A percentile compares a stretch with the other conserved stretches of the same genome.
These are phyloP conservation scores for Cicer cuneatum DNA, from an alignment of 306 rosid genomes.

Conservation along the genomic window DNA sequence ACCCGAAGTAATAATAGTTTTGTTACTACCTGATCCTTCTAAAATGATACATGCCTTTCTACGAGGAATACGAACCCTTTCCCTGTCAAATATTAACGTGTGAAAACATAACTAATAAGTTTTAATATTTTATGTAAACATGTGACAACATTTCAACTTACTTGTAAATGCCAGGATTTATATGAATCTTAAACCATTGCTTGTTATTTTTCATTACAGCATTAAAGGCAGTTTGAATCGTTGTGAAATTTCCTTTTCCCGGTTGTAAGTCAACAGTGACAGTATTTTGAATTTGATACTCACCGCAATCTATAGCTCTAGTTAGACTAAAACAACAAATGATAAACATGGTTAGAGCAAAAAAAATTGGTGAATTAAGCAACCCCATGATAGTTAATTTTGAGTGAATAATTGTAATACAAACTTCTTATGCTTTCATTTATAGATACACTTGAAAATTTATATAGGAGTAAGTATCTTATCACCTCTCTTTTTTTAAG, in stretches of 20 bases:
- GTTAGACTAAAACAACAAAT: not conserved
- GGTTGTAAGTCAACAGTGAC: not conserved
- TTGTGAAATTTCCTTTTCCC: not conserved
- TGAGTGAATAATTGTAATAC: not conserved
- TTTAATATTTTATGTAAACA: not conserved
- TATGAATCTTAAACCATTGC: constrained; percentile 45
- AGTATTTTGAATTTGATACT: not conserved
- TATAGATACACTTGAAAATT: not conserved
- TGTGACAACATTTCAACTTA: constrained; percentile 18
- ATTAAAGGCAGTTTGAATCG: constrained; percentile 41
- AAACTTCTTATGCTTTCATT: not conserved
- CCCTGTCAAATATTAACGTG: not conserved
- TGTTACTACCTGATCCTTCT: not conserved
- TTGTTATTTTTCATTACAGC: constrained; percentile 28
- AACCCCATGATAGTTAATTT: not conserved
- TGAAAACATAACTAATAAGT: not conserved
- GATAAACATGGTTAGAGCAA: not conserved
- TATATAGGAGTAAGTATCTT: not conserved
- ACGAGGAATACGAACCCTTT: not conserved
- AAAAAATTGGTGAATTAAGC: not conserved
- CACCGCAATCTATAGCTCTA: not conserved
- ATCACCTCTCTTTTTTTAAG: too few species aligned
- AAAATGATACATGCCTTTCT: not conserved
- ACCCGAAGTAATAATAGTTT: not conserved
- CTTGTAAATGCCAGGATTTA: constrained; percentile 44